Evolutionary conservation across 2,329 filamentous ascomycete genomes (phyloP), one percentile per base, ranked within the genome.

Genomic region (Venturia aucupariae): DNA sequence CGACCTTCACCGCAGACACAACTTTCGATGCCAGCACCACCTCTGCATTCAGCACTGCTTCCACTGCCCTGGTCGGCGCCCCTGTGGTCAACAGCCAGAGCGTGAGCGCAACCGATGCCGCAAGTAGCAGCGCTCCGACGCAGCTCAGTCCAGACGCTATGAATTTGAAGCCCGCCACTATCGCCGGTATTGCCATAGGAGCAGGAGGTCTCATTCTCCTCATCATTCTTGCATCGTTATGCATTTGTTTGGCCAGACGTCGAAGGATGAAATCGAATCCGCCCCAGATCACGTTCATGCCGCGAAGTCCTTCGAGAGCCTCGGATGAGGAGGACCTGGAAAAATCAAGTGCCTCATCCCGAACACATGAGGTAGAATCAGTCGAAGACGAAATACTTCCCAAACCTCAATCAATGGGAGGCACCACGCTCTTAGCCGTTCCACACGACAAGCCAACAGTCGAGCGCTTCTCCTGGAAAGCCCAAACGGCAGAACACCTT

Each of bases 391-490:
- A 57, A 10, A 32, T 57, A 57, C 27, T 27, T 10, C 27, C 46
- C 15, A 51, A 57, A 32, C 15, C 51, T 22, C 51, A 57, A 35
- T 57, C 51, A 8, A 32, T 57, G 51, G 30, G 51, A 57, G 51
- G 51, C 2, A 57, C 27, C 51, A 57, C 51, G 19, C 19, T 57
- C 5, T 19, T 57, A 35, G 51, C 51, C 27, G 27, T 35, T 35
- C 51, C 51, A 15, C 8, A 19, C 51, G 30, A 30, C 27, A 17
- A 35, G 11, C 27, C 51, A 8, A 35, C 19, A 35, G 51, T 35
- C 27, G 51, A 57, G 30, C 51, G 51, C 27, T 57, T 57, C 19
- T 57, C 51, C 35, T 38, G 51, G 51, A 57, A 57, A 35, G 27
- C 51, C 5, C 51, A 57, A 57, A 35, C 51, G 8, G 51, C 51